Conservation (phyloP, 2,329 filamentous ascomycete genomes). For the Stagonosporopsis cucurbitacearum region DNA sequence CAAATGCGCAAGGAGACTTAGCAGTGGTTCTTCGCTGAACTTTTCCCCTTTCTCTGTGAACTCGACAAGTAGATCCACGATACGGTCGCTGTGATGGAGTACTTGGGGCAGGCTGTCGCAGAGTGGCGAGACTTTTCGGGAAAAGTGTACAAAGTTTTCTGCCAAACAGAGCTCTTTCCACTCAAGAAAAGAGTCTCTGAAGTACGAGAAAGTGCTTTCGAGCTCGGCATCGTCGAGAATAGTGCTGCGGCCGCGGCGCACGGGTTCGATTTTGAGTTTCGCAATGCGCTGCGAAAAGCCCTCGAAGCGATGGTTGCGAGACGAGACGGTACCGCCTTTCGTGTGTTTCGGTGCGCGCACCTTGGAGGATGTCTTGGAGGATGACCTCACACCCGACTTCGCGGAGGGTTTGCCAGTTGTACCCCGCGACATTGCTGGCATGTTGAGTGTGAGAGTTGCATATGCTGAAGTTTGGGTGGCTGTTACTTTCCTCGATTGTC, state of each 20-base stretch:
- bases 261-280: constrained; percentile 90
- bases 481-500: constrained; percentile 20
- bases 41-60: constrained; percentile 80
- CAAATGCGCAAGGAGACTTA: constrained; percentile 89
- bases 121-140: constrained; percentile 74
- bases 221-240: constrained; percentile 81
- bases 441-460: constrained; percentile 30
- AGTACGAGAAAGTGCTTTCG: constrained; percentile 81
- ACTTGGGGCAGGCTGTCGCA: constrained; percentile 93
- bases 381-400: constrained; percentile 23
- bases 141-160: constrained; percentile 78
- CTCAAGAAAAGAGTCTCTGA: constrained; percentile 80
- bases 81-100: constrained; percentile 84
- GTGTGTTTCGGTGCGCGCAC: constrained; percentile 64
- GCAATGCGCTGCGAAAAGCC: constrained; percentile 89
- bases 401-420: constrained; percentile 21
- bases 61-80: constrained; percentile 77
- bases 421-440: constrained; percentile 54
- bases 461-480: constrained; percentile 12
- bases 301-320: constrained; percentile 88
- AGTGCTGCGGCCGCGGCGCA: constrained; percentile 86
- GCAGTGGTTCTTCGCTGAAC: constrained; percentile 81
- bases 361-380: constrained; percentile 19
- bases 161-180: constrained; percentile 94
- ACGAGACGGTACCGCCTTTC: constrained; percentile 74